Conservation (phyloP, 2,329 filamentous ascomycete species). For the Rutstroemia sp. region DNA sequence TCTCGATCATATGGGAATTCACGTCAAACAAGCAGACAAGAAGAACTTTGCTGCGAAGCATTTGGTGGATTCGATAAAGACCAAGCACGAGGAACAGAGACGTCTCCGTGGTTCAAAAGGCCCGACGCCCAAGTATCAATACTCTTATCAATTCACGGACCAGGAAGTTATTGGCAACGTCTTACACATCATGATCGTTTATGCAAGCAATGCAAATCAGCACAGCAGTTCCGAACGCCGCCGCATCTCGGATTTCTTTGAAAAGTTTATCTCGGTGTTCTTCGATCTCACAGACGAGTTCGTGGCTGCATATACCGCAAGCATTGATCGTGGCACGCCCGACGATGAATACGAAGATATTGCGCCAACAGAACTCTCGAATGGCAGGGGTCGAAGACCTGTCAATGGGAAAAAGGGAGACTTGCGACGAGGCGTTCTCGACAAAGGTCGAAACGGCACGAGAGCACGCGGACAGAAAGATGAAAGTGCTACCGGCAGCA, state of each 20-base stretch:
- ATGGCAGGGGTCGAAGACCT: conserved; percentile 56
- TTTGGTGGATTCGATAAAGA: conserved; percentile 82
- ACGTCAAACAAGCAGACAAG: conserved; percentile 84
- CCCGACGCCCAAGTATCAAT: conserved; percentile 62
- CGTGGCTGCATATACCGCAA: conserved; percentile 58
- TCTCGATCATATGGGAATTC: conserved; percentile 91
- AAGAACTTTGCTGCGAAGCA: conserved; percentile 85
- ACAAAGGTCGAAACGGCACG: conserved; percentile 66
- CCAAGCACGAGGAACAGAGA: conserved; percentile 85
- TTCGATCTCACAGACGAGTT: conserved; percentile 68
- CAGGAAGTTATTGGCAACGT: conserved; percentile 58
- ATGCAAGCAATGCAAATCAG: conserved; percentile 60
- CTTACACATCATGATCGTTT: conserved; percentile 55
- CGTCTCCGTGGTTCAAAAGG: conserved; percentile 58
- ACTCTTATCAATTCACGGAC: conserved; percentile 67
- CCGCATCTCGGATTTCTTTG: conserved; percentile 67
- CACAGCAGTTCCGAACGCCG: conserved; percentile 67
- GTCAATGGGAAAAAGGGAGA: conserved; percentile 66
- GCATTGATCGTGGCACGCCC: conserved; percentile 61
- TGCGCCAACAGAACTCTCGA: conserved; percentile 61
- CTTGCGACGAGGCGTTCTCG: conserved; percentile 78
- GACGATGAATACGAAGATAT: conserved; percentile 65
- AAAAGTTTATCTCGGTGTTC: conserved; percentile 68
- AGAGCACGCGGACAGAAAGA: conserved; percentile 67
- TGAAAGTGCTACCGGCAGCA: conserved; percentile 72